A percentile compares a stretch with the other conserved stretches of the same genome.
These are phyloP conservation scores for Fragaria iinumae DNA, from an alignment of 306 rosid genomes.

Conservation along the genomic window DNA sequence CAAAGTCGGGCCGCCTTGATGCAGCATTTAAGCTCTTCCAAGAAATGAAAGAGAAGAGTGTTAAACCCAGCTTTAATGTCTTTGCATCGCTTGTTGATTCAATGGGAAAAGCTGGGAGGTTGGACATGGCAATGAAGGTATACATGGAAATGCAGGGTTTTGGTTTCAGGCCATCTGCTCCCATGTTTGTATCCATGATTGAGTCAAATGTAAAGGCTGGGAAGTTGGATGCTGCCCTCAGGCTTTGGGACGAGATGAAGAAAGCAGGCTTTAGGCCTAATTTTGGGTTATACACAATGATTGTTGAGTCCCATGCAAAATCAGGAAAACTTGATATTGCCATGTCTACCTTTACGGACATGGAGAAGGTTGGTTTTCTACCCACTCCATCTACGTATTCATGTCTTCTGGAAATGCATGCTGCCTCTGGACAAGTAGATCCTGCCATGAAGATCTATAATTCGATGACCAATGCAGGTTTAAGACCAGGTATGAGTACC, in stretches of 20 bases:
- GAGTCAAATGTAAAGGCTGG: slow-evolving; percentile 95
- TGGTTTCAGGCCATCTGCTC: slow-evolving; percentile 68
- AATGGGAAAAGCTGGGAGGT: slow-evolving; percentile 92
- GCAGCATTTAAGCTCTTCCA: slow-evolving; percentile 83
- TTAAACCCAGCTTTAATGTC: slow-evolving; percentile 56
- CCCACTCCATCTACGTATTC: slow-evolving; percentile 89
- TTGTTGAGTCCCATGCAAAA: slow-evolving; percentile 86
- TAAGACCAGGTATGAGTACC: slow-evolving; percentile 82
- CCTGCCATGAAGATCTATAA: slow-evolving; percentile 84
- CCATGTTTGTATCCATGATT: slow-evolving; percentile 64
- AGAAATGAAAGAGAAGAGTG: slow-evolving; percentile 72
- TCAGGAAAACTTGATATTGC: slow-evolving; percentile 92
- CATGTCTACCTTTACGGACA: slow-evolving; percentile 76
- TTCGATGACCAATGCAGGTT: slow-evolving; percentile 88
- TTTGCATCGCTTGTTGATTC: slow-evolving; percentile 85
- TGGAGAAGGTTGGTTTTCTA: slow-evolving; percentile 97
- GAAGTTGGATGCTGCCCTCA: slow-evolving; percentile 76
- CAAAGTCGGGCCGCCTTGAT: slow-evolving; percentile 92
- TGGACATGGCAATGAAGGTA: slow-evolving; percentile 78
- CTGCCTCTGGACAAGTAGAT: slow-evolving; percentile 87
- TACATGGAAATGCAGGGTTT: slow-evolving; percentile 87
- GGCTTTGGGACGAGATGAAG: slow-evolving; percentile 97
- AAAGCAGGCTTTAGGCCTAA: slow-evolving; percentile 83
- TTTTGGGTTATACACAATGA: slow-evolving; percentile 87
- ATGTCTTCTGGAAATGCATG: slow-evolving; percentile 93